Evolutionary conservation across 1,284 basidiomycete species (phyloP), one percentile per base, ranked within the genome.

Genomic region (Sphaerobolus stellatus): DNA sequence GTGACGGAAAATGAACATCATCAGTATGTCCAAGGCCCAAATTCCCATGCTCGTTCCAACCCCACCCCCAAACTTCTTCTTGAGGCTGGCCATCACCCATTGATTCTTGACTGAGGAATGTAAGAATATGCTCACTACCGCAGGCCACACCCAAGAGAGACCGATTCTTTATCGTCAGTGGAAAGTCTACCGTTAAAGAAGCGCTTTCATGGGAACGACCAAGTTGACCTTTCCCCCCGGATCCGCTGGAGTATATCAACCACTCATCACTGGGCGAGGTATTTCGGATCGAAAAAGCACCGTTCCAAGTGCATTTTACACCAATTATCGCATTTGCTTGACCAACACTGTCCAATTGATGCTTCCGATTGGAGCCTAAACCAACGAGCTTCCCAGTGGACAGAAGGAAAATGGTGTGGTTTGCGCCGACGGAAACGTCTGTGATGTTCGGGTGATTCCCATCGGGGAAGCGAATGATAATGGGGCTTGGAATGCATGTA

Each of bases 11-110:
- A 34, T 72, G 65, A 9, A 78, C 68, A 60, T 90, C 84, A 4
- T 76, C 69, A 4, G 78, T 80, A 49, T 78, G 73, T 0, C 84
- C 86, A 25, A 82, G 64, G 0, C 89, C 92, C 14, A 96, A 75
- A 68, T 95, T 97, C 11, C 94, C 94, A 66, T 96, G 94, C 68
- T 97, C 94, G 68, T 96, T 97, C 94, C 94, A 96, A 0, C 94
- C 94, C 87, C 93, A 95, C 0, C 82, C 87, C 80, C 82, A 89
- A 1, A 94, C 79, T 58, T 81, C 79, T n/a, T 58, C 57, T 4
- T 56, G 40, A 4, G 45, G 31, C 9, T 16, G 7, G 31, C 45
- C 29, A 58, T 24, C 54, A 33, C 45, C 40, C 33, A 48, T 56
- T 24, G 61, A 55, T n/a, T 58, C 57, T 4, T 56, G 40, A 4